phyloP scores from a whole-genome alignment of 495 filamentous ascomycete species.

The Pseudomonodictys pantanalensis region DNA sequence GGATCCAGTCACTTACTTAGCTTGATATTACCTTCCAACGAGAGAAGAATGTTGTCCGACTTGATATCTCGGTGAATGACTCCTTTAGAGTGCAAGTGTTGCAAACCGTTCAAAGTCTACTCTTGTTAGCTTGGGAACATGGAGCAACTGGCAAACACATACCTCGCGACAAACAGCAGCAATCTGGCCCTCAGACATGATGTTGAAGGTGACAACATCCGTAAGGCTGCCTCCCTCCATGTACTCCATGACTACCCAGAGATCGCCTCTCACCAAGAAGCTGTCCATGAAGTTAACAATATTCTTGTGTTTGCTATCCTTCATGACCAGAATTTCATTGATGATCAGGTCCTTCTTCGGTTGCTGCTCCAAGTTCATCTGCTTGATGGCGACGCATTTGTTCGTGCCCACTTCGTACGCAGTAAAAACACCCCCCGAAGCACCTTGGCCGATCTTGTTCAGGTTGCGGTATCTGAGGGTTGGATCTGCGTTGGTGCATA shows the following conservation, averaged over 20 bases:
- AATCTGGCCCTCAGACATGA: slow-evolving; percentile 97
- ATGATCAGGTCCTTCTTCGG: slow-evolving; percentile 99
- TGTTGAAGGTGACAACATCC: slow-evolving; percentile 97
- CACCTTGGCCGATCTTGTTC: slow-evolving; percentile 95
- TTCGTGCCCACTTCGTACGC: slow-evolving; percentile 82
- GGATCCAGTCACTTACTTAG: slow-evolving; percentile 65
- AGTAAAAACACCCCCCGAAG: slow-evolving; percentile 92
- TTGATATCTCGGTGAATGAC: slow-evolving; percentile 99
- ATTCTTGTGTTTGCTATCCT: slow-evolving; percentile 95
- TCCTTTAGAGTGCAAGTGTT: slow-evolving; percentile 94
- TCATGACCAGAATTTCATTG: slow-evolving; percentile 99
- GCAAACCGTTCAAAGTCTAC: slow-evolving; percentile 80
- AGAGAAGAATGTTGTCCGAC: slow-evolving; percentile 93
- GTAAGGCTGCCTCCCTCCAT: slow-evolving; percentile 98
- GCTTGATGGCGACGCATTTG: slow-evolving; percentile 93
- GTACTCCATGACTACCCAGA: slow-evolving; percentile 99
- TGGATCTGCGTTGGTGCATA: slow-evolving; percentile 86
- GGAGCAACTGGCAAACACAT: slow-evolving; percentile 28
- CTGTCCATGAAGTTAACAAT: slow-evolving; percentile 99
- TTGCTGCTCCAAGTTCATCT: slow-evolving; percentile 98
- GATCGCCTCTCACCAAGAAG: slow-evolving; percentile 78
- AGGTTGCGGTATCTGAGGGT: slow-evolving; percentile 80
- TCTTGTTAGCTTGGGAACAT: slow-evolving; percentile 5
- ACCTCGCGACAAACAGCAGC: slow-evolving; percentile 91
- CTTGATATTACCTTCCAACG: slow-evolving; percentile 96